Base-by-base conservation (phyloP, 768 basidiomycete species). In the Tylopilus rubrobrunneus region DNA sequence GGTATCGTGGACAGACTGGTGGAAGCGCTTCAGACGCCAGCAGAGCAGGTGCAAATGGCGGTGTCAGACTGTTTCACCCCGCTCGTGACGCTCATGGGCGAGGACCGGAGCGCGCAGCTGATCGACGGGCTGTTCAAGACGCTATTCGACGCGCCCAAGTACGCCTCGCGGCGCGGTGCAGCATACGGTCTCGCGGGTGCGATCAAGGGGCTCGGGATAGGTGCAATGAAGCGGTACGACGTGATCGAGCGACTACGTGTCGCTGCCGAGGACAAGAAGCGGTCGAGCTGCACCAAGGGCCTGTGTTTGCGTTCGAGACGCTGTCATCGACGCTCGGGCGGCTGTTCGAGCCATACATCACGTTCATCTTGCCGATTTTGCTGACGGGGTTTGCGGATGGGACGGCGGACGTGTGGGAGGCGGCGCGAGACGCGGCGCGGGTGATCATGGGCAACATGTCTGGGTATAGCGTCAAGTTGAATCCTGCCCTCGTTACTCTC, bases 401-500 rank as follows among this genome's bases (percentile, higher is more conserved):
- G 1, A 84, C 81, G 5, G 71, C 83, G 3, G 95, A 96, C 63
- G 96, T 99, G 17, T 85, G 96, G 33, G 95, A 97, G 67, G 92
- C 94, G 4, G 90, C 92, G 0, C 85, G 91, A 61, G 96, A 98
- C 57, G 88, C 97, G 2, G 84, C 93, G 4, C 85, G 87, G 45
- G 84, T 93, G 31, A 94, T 99, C 74, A 98, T 98, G 97, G 87
- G 85, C 1, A 89, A 90, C 58, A 79, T 99, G 68, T 95, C 92
- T 15, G 93, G 87, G 1, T 93, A 98, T 67, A 94, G 94, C 34
- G 88, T 99, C 66, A 98, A 99, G 72, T 82, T 94, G 43, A n/a
- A 93, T 99, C 55, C 73, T 98, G 15, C 96, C 97, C 0, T 87
- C 89, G 2, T 70, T 99, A 19, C 77, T 99, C 10, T 86, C 86